These are phyloP conservation scores for Pestalotiopsis sp. DNA, from an alignment of 2,329 filamentous ascomycete species.

Conservation along the genomic window DNA sequence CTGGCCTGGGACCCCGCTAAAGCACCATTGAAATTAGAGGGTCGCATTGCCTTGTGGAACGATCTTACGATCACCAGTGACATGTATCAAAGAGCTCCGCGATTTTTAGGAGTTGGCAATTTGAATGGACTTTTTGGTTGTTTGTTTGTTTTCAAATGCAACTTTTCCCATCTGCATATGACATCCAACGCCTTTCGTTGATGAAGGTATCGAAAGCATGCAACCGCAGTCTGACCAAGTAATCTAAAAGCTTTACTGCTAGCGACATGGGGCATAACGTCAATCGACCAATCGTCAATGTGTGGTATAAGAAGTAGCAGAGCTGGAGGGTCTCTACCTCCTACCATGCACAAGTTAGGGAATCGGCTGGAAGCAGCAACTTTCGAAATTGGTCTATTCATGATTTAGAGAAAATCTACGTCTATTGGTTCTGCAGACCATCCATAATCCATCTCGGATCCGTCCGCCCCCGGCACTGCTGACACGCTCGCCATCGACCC, in stretches of 20 bases:
- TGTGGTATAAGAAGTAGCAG: too few relatives aligned
- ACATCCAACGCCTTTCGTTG: too few relatives aligned
- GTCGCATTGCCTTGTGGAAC: background rate
- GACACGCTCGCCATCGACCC: background rate
- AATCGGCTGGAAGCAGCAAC: background rate
- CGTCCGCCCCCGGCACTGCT: slow-evolving; percentile 1
- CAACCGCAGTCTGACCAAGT: too few relatives aligned
- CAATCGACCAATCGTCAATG: too few relatives aligned
- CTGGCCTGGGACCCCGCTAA: background rate
- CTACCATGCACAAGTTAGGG: background rate
- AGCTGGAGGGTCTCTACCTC: background rate
- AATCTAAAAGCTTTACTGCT: too few relatives aligned
- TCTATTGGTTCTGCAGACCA: slow-evolving; percentile 10
- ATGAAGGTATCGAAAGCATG: too few relatives aligned
- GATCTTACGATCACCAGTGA: background rate
- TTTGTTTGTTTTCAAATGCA: too few relatives aligned
- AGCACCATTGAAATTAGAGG: background rate
- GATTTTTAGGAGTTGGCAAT: too few relatives aligned
- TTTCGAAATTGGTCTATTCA: background rate
- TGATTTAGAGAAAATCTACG: slow-evolving; percentile 13
- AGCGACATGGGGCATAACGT: too few relatives aligned
- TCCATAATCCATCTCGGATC: slow-evolving; percentile 5
- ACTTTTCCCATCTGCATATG: too few relatives aligned
- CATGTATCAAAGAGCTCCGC: background rate
- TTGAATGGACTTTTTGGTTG: too few relatives aligned